These are phyloP conservation scores for Cytospora piceicola DNA, from an alignment of 2,329 filamentous ascomycete species.

Conservation along the genomic window DNA sequence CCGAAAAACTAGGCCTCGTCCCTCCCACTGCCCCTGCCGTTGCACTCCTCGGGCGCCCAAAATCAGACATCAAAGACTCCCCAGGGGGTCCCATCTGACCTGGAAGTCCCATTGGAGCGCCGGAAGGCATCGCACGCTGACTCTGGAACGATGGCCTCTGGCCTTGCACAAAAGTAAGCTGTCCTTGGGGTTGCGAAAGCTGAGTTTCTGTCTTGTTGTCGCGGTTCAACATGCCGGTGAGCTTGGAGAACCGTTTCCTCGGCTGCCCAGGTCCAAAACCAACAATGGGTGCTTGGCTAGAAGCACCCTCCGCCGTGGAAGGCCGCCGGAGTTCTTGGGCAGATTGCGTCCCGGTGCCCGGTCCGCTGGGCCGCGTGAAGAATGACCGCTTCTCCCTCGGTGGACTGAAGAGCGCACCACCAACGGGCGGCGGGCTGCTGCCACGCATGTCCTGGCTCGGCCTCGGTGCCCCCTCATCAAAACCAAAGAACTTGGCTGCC, in stretches of 20 bases:
- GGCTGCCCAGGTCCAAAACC: slow-evolving; percentile 31
- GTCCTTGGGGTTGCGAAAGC: slow-evolving; percentile 22
- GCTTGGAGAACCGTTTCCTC: slow-evolving; percentile 53
- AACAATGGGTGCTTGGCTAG: slow-evolving; percentile 25
- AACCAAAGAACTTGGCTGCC: slow-evolving; percentile 46
- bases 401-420: slow-evolving; percentile 22
- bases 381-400: slow-evolving; percentile 34
- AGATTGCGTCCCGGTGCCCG: slow-evolving; percentile 17
- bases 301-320: slow-evolving; percentile 22
- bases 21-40: slow-evolving; percentile 33
- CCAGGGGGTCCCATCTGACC: slow-evolving; percentile 11
- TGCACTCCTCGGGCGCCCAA: slow-evolving; percentile 32
- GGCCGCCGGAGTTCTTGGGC: slow-evolving; percentile 28
- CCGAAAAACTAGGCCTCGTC: slow-evolving; percentile 26
- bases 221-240: slow-evolving; percentile 40
- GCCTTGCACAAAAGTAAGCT: slow-evolving; percentile 11
- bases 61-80: slow-evolving; percentile 17
- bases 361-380: slow-evolving; percentile 38
- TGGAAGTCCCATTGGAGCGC: slow-evolving; percentile 3
- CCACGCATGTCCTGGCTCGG: slow-evolving; percentile 38
- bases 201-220: slow-evolving; percentile 28
- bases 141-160: slow-evolving; percentile 34
- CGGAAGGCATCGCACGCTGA: slow-evolving; percentile 15
- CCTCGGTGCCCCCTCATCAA: slow-evolving; percentile 35
- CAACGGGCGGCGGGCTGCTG: neutral